Percentiles rank a stretch among this genome's conserved stretches.
Evolutionary conservation across 805 yeast genomes (phyloP).

Genomic region (Schwanniomyces pseudopolymorphus): DNA sequence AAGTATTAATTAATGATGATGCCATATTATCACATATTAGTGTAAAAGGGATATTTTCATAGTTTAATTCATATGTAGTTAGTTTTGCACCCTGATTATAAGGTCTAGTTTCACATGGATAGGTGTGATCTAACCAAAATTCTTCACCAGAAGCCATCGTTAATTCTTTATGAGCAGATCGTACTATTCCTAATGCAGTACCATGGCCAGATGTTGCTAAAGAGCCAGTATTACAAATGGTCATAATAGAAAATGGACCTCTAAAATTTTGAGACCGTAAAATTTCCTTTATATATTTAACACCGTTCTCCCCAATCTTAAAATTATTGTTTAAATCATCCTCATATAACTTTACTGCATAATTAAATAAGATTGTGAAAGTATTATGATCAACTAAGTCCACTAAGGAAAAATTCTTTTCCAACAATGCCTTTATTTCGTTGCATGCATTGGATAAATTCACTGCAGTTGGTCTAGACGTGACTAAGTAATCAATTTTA

Average conservation of each 20-base stretch:
- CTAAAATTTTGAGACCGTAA: conserved; percentile 47
- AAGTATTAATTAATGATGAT: conserved; percentile 61
- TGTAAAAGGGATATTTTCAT: conserved; percentile 85
- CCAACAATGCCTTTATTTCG: conserved; percentile 42
- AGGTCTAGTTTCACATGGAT: conserved; percentile 92
- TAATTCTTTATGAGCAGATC: conserved; percentile 59
- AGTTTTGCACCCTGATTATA: conserved; percentile 94
- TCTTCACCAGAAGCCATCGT: conserved; percentile 28
- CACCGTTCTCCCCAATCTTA: conserved; percentile 79
- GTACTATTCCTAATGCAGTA: conserved; percentile 89
- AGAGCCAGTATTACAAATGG: conserved; percentile 96
- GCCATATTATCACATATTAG: conserved; percentile 91
- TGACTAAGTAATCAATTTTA: conserved; percentile 63
- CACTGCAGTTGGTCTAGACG: conserved; percentile 94
- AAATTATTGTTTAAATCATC: conserved; percentile 79
- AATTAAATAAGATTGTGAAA: conserved; percentile 36
- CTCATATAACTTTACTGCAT: conserved; percentile 57
- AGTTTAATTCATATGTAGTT: conserved; percentile 86
- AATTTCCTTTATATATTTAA: conserved; percentile 55
- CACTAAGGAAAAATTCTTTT: conserved; percentile 8
- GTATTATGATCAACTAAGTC: conserved; percentile 27
- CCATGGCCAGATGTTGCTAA: conserved; percentile 98
- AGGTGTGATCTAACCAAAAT: conserved; percentile 66
- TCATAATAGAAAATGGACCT: conserved; percentile 77
- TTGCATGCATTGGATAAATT: conserved; percentile 76